Conservation (phyloP, 1,284 basidiomycete species). For the Cryptococcus sp. region DNA sequence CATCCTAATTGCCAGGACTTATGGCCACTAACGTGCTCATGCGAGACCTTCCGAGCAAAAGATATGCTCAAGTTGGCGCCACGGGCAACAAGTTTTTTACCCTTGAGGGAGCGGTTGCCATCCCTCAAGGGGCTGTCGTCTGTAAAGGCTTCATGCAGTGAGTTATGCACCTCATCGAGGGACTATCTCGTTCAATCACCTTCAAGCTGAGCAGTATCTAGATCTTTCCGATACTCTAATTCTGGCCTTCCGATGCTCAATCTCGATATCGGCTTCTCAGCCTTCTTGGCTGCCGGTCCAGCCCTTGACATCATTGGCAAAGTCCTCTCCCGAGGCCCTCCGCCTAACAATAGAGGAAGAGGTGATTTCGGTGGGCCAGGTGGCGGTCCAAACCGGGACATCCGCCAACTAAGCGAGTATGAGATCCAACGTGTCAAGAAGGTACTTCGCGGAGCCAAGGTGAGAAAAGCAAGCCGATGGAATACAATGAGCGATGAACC, state of each 20-base stretch:
- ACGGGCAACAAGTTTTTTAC: conserved; percentile 48
- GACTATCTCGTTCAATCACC: neutral
- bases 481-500: neutral
- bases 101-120: conserved; percentile 32
- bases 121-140: conserved; percentile 43
- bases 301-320: conserved; percentile 44
- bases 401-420: conserved; percentile 16
- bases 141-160: conserved; percentile 51
- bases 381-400: conserved; percentile 4
- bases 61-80: conserved; percentile 45
- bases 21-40: conserved; percentile 50
- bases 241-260: conserved; percentile 39
- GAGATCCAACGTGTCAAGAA: conserved; percentile 35
- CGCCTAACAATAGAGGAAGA: conserved; percentile 16
- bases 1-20: conserved; percentile 23
- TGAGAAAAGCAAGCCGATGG: conserved; percentile 1
- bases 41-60: conserved; percentile 41
- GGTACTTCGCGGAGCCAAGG: conserved; percentile 40
- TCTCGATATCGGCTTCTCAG: conserved; percentile 49
- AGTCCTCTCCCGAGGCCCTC: conserved; percentile 26
- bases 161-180: conserved; percentile 7
- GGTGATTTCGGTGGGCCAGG: conserved; percentile 10
- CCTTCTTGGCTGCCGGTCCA: conserved; percentile 47
- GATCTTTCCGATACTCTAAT: conserved; percentile 46
- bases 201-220: conserved; percentile 9